phyloP scores from a whole-genome alignment of 306 rosid species.

The Cucurbita maxima region DNA sequence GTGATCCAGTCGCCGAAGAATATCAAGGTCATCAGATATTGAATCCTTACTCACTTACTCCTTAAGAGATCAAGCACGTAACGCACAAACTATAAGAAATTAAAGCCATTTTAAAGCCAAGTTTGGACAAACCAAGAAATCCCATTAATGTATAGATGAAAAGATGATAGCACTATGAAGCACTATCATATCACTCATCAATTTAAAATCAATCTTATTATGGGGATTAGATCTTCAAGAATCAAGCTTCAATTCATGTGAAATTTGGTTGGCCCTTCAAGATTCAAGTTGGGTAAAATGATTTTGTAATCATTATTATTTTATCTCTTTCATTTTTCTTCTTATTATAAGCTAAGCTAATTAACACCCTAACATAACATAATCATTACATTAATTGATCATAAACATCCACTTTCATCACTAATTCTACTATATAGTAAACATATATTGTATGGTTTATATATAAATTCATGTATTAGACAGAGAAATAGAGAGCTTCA shows the following conservation, averaged over 20 bases:
- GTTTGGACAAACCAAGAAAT: neutral
- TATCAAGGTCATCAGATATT: too few relatives aligned
- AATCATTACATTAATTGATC: neutral
- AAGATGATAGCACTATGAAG: neutral
- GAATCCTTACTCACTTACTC: too few relatives aligned
- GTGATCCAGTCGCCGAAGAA: too few relatives aligned
- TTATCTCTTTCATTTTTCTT: neutral
- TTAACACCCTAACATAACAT: neutral
- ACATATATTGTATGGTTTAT: neutral
- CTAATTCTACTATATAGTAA: neutral
- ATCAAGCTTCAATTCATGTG: neutral
- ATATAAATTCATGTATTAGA: too few relatives aligned
- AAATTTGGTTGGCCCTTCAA: conserved; percentile 1
- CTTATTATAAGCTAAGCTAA: neutral
- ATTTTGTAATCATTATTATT: neutral
- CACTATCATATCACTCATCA: neutral
- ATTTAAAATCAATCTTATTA: neutral
- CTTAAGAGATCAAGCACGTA: neutral
- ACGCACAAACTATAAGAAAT: neutral
- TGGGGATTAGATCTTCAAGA: neutral
- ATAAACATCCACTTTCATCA: neutral
- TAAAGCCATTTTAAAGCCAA: neutral
- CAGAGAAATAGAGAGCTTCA: too few relatives aligned
- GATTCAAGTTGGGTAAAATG: neutral
- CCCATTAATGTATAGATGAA: neutral